Percentiles rank a stretch among this genome's conserved stretches.
Conservation (phyloP, 345 rosid genomes). For the Bruguiera gymnorhiza region DNA sequence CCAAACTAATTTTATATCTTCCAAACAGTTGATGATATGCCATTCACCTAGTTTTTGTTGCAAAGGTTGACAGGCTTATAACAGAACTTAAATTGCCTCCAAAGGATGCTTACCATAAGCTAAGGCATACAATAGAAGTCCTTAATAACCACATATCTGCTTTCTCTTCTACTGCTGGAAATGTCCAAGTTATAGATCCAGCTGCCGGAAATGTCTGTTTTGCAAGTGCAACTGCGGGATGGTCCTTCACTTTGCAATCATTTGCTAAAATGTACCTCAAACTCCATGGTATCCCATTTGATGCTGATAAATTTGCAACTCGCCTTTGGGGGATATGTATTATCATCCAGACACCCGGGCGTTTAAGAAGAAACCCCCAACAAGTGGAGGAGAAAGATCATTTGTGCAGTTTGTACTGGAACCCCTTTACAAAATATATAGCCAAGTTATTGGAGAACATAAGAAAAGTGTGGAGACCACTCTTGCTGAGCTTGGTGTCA, state of each 20-base stretch:
- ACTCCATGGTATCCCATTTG: constrained; percentile 91
- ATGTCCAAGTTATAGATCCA: constrained; percentile 78
- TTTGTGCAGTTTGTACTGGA: constrained; percentile 93
- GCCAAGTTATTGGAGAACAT: constrained; percentile 98
- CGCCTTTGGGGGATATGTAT: constrained; percentile 89
- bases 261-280: constrained; percentile 87
- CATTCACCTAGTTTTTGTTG: constrained; percentile 9
- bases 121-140: constrained; percentile 92
- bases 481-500: constrained; percentile 92
- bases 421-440: constrained; percentile 93
- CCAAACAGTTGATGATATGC: constrained; percentile 12
- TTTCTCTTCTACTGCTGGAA: constrained; percentile 88
- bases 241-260: constrained; percentile 97
- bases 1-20: neutral
- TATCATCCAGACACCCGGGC: constrained; percentile 68
- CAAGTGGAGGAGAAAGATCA: constrained; percentile 84
- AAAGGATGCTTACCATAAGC: constrained; percentile 94
- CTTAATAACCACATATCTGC: constrained; percentile 88
- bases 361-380: constrained; percentile 76
- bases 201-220: constrained; percentile 92
- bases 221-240: constrained; percentile 91
- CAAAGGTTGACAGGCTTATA: constrained; percentile 91
- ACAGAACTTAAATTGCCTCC: constrained; percentile 97
- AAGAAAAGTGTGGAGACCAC: constrained; percentile 94
- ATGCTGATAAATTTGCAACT: constrained; percentile 84